Percentiles rank a stretch among this genome's conserved stretches.
These are phyloP conservation scores for Boletus sp. DNA, from an alignment of 1,284 basidiomycete species.

Conservation along the genomic window DNA sequence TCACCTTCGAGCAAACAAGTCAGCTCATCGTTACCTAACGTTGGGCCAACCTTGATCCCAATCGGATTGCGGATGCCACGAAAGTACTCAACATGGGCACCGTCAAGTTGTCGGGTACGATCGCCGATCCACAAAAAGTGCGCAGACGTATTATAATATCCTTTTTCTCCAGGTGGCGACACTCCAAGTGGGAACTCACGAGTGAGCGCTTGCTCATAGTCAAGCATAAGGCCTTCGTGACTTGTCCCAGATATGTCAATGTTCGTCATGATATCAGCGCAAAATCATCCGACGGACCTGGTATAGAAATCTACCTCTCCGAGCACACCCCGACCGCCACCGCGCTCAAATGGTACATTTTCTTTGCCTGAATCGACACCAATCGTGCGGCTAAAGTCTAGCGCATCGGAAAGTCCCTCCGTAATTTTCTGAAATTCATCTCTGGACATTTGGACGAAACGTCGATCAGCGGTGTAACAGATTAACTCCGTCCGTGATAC, in stretches of 20 bases:
- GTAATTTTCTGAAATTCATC: constrained; percentile 84
- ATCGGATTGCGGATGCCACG: constrained; percentile 94
- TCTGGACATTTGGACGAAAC: constrained; percentile 37
- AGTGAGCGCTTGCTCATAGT: constrained; percentile 92
- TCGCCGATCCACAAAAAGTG: constrained; percentile 98
- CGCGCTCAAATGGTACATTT: constrained; percentile 56
- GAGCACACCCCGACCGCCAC: constrained; percentile 68
- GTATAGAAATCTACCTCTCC: constrained; percentile 95
- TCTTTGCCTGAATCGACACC: constrained; percentile 60
- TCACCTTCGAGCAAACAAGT: constrained; percentile 73
- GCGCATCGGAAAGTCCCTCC: constrained; percentile 80
- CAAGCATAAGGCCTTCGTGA: constrained; percentile 91
- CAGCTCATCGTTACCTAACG: constrained; percentile 80
- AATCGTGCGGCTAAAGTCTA: constrained; percentile 91
- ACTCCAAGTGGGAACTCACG: constrained; percentile 45
- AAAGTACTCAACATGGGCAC: constrained; percentile 96
- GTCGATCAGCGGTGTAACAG: constrained; percentile 10
- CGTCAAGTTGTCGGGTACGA: constrained; percentile 88
- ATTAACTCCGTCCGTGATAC: constrained; percentile 13
- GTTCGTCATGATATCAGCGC: neutral
- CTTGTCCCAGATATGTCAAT: constrained; percentile 38
- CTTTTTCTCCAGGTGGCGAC: constrained; percentile 29
- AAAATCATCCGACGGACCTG: constrained; percentile 46
- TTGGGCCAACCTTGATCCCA: constrained; percentile 94
- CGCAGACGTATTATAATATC: constrained; percentile 82